Percentiles rank a stretch among this genome's conserved stretches.
Evolutionary conservation across 192 early-diverging fungal species (phyloP).

Genomic region (Spizellomyces sp.): DNA sequence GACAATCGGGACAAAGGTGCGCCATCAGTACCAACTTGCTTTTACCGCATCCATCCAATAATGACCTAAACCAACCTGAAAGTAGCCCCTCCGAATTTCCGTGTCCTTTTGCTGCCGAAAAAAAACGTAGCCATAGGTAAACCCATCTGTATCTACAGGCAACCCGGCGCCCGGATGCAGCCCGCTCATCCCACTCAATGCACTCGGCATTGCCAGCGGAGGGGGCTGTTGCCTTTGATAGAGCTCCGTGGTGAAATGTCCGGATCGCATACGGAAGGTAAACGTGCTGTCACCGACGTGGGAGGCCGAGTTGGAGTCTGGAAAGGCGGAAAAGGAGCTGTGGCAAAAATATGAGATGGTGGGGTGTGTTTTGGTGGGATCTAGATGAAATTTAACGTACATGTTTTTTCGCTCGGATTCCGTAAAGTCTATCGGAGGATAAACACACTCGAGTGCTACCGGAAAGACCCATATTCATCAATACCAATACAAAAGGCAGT

Average conservation of each 20-base stretch:
- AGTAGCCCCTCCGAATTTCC: conserved; percentile 83
- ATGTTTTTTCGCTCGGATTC: conserved; percentile 52
- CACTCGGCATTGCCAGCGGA: not conserved
- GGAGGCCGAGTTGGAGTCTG: conserved; percentile 55
- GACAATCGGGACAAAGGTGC: not conserved
- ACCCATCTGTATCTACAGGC: conserved; percentile 54
- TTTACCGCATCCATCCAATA: too few species aligned
- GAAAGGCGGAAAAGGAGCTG: conserved; percentile 59
- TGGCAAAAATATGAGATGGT: not conserved
- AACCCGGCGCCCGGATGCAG: conserved; percentile 25
- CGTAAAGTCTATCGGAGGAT: conserved; percentile 49
- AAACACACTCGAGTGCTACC: conserved; percentile 50
- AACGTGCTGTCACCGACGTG: conserved; percentile 55
- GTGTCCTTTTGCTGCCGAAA: conserved; percentile 91
- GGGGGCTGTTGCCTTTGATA: conserved; percentile 34
- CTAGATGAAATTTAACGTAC: conserved; percentile 15
- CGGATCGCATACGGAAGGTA: conserved; percentile 53
- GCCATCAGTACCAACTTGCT: too few species aligned
- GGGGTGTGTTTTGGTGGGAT: conserved; percentile 4
- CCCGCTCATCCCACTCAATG: not conserved
- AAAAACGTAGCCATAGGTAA: conserved; percentile 88
- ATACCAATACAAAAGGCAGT: too few species aligned
- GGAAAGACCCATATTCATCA: too few species aligned
- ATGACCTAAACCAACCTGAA: conserved; percentile 59
- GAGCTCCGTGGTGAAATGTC: conserved; percentile 36